phyloP scores from a whole-genome alignment of 306 rosid genomes.

The Fragaria vesca region DNA sequence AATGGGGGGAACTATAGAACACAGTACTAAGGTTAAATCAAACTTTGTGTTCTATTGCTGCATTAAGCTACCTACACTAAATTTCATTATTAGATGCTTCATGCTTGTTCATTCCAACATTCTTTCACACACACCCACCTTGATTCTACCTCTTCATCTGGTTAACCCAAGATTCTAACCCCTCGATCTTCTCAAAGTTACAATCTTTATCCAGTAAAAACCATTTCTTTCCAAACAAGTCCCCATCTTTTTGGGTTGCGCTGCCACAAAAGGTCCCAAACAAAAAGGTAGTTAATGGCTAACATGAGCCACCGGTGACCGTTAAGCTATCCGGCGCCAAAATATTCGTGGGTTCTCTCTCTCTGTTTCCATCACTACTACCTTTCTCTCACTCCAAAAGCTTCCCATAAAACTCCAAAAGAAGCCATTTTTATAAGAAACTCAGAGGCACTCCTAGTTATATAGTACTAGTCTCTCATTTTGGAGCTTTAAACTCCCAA shows the following conservation, averaged over 20 bases:
- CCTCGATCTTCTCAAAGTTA: slow-evolving; percentile 13
- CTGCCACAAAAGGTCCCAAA: slow-evolving; percentile 18
- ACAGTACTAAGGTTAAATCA: neutral
- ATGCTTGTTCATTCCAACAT: slow-evolving; percentile 40
- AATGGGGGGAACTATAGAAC: neutral
- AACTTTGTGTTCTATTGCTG: slow-evolving; percentile 1
- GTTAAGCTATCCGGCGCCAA: slow-evolving; percentile 73
- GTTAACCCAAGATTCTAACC: slow-evolving; percentile 20
- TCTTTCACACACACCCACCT: slow-evolving; percentile 17
- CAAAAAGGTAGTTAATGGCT: slow-evolving; percentile 34
- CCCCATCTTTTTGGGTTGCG: slow-evolving; percentile 8
- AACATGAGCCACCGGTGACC: slow-evolving; percentile 48
- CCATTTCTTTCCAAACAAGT: neutral
- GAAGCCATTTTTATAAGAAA: slow-evolving; percentile 31
- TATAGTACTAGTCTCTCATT: slow-evolving; percentile 11
- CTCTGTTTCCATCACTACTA: slow-evolving; percentile 19
- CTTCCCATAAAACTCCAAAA: slow-evolving; percentile 46
- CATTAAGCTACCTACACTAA: neutral
- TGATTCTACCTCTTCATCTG: slow-evolving; percentile 17
- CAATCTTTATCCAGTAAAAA: neutral
- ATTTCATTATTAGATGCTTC: slow-evolving; percentile 24
- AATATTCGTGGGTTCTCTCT: slow-evolving; percentile 24
- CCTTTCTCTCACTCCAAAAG: neutral
- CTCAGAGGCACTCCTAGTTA: slow-evolving; percentile 25
- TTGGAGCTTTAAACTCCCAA: slow-evolving; percentile 18